Base-by-base conservation (phyloP, 805 yeast species). In the Kodamaea neixiangensis region DNA sequence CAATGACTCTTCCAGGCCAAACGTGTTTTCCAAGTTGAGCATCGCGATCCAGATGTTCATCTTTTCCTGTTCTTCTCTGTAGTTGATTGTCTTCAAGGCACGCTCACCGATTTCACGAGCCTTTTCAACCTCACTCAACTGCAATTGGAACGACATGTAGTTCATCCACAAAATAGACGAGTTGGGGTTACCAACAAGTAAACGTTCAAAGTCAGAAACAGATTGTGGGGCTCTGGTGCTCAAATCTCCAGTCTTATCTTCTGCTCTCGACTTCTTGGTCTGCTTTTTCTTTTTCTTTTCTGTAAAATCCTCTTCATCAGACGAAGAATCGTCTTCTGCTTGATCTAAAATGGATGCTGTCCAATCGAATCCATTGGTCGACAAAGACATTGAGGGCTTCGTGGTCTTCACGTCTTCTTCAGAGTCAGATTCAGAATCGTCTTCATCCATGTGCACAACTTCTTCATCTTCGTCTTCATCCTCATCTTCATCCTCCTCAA, bases 131-230 rank as follows among this genome's bases (percentile, higher is more conserved):
- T 94, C 99, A 74, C 97, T 88, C 55, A 93, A 77, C 69, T 92
- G 97, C 56, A 94, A 78, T 69, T 92, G 97, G 86, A 93, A 94
- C 3, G 98, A 92, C 97, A 94, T 94, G 72, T 88, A 94, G 71
- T 92, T 89, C 89, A 94, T 93, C 99, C 99, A 94, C 51, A 90
- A 71, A 33, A 92, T 81, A 1, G 99, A 93, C 2, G 97, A 89
- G 73, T 89, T 87, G 44, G 99, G 97, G 65, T 87, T 87, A 66
- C 97, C 96, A 53, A 94, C 80, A 49, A 94, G 78, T 57, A 94
- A 73, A 63, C 99, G 83, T 72, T 94, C 99, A 62, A 91, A 94
- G 68, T 94, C 99, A 44, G 84, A 73, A 40, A 83, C 87, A 51
- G 97, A 90, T 69, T 93, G 96, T 35, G 99, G 99, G 13, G 92